Evolutionary conservation across 257 asterid genomes (phyloP).

Genomic region (Nicotiana noctiflora): DNA sequence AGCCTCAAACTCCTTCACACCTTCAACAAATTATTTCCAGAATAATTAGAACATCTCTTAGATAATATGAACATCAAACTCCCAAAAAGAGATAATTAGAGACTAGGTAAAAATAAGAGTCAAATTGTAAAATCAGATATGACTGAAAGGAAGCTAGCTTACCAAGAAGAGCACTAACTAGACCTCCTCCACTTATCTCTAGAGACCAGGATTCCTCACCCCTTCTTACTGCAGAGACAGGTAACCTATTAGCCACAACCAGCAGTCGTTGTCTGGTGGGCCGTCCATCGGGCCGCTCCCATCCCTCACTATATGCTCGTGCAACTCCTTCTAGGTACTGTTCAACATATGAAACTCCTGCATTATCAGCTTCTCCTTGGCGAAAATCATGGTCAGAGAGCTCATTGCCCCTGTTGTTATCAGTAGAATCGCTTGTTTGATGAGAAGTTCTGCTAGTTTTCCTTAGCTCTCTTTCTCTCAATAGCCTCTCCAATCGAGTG

Average conservation of each 20-base stretch:
- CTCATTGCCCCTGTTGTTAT: constrained; percentile 35
- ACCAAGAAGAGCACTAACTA: constrained; percentile 96
- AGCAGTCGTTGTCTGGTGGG: constrained; percentile 64
- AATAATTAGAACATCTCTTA: constrained; percentile 13
- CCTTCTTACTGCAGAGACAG: constrained; percentile 89
- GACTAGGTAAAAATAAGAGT: background rate
- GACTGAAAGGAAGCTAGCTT: constrained; percentile 19
- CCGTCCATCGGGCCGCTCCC: constrained; percentile 58
- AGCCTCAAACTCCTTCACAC: constrained; percentile 86
- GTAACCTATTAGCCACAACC: constrained; percentile 96
- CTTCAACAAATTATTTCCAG: constrained; percentile 26
- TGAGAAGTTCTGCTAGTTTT: constrained; percentile 38
- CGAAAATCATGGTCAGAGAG: constrained; percentile 35
- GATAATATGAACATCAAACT: background rate
- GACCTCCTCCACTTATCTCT: constrained; percentile 98
- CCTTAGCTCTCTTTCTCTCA: constrained; percentile 63
- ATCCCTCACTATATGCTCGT: constrained; percentile 41
- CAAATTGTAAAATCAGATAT: constrained; percentile 5
- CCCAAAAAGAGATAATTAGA: background rate
- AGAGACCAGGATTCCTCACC: constrained; percentile 92
- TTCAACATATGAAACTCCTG: constrained; percentile 39
- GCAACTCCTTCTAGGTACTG: constrained; percentile 59
- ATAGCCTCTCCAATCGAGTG: constrained; percentile 54
- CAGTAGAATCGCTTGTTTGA: constrained; percentile 33
- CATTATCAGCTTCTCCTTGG: constrained; percentile 20